Percentiles rank a stretch among this genome's conserved stretches.
phyloP scores from a whole-genome alignment of 331 rosid genomes.

The Stylosanthes scabra region DNA sequence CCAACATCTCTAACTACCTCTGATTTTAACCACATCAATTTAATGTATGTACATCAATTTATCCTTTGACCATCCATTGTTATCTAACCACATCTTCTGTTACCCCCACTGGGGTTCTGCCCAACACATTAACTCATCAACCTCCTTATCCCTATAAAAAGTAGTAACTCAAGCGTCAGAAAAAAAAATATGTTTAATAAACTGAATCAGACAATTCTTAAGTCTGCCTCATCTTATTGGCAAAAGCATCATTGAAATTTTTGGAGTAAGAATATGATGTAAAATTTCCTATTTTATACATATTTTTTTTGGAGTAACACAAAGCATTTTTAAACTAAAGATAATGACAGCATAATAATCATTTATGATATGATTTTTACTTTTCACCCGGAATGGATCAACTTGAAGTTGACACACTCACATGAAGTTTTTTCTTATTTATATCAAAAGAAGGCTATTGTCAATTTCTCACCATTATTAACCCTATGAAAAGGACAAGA shows the following conservation, averaged over 20 bases:
- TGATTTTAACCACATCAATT: constrained; percentile 5
- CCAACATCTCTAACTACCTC: not conserved
- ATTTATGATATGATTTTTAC: not conserved
- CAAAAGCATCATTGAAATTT: not conserved
- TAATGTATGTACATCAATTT: not conserved
- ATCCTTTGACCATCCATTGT: constrained; percentile 33
- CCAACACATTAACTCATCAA: not conserved
- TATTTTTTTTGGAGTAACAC: too few species aligned
- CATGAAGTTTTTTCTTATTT: constrained; percentile 23
- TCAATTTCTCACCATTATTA: constrained; percentile 52
- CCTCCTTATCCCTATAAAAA: not conserved
- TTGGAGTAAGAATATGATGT: not conserved
- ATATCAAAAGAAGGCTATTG: constrained; percentile 34
- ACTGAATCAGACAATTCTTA: not conserved
- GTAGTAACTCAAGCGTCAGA: not conserved
- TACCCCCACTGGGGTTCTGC: not conserved
- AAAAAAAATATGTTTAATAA: not conserved
- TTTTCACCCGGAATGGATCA: constrained; percentile 26
- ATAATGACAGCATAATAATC: not conserved
- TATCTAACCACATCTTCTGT: constrained; percentile 24
- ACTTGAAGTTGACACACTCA: not conserved
- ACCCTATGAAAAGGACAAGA: constrained; percentile 61
- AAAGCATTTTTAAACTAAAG: too few species aligned
- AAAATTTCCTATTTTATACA: not conserved
- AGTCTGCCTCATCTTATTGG: not conserved